Percentiles rank a stretch among this genome's conserved stretches.
These are phyloP conservation scores for Beta lomatogona DNA, from an alignment of 179 eudicot species.

Conservation along the genomic window DNA sequence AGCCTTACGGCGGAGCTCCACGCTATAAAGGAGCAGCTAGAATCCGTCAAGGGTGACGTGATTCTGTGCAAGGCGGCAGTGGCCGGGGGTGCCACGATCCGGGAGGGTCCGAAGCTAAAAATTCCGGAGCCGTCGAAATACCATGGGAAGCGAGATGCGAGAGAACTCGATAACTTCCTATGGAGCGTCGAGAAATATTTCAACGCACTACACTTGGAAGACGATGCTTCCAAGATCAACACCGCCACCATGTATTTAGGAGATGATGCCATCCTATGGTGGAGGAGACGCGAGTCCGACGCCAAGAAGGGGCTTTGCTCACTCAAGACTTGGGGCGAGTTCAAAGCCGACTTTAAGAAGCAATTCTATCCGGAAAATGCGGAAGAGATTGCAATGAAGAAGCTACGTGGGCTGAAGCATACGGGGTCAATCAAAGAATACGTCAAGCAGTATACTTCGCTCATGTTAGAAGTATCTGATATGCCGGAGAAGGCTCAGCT, in stretches of 20 bases:
- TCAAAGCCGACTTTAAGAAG: no score
- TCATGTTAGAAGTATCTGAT: no score
- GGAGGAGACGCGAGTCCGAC: background rate
- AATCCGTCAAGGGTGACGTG: background rate
- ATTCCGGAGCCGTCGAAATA: no score
- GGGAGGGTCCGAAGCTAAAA: background rate
- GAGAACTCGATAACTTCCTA: background rate
- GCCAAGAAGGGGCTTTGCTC: no score
- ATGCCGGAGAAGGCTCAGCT: no score
- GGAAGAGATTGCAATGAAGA: no score
- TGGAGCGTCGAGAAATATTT: constrained; percentile 1
- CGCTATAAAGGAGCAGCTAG: background rate
- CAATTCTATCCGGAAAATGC: no score
- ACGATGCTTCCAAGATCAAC: background rate
- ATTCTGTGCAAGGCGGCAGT: background rate
- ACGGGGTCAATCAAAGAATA: no score
- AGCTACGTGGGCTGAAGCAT: no score
- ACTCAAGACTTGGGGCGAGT: no score
- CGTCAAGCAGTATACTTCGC: no score
- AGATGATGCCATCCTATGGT: background rate
- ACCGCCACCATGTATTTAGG: background rate
- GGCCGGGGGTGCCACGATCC: background rate
- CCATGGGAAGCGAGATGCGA: no score
- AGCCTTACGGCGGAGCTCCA: background rate
- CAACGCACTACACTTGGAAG: background rate